Percentiles rank a stretch among this genome's conserved stretches.
Conservation (phyloP, 2,329 filamentous ascomycete species). For the Colletotrichum simmondsii region DNA sequence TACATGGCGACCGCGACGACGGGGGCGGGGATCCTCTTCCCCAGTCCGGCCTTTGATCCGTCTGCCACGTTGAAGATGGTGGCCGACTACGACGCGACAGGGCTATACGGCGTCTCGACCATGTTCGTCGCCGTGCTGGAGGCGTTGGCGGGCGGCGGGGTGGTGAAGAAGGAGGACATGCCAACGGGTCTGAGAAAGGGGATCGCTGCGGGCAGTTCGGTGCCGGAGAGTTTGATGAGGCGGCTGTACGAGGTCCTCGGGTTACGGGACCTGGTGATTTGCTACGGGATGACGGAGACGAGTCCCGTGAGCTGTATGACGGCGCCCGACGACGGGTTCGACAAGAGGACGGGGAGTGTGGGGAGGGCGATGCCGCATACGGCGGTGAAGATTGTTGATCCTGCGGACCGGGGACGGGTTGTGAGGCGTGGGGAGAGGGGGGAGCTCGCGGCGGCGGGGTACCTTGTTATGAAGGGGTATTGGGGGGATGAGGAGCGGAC, state of each 20-base stretch:
- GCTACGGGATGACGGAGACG: constrained; percentile 97
- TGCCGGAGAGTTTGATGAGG: constrained; percentile 85
- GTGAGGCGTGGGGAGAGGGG: constrained; percentile 76
- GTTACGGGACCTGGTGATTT: constrained; percentile 86
- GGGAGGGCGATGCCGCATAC: constrained; percentile 89
- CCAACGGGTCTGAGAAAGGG: constrained; percentile 76
- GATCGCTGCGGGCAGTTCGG: constrained; percentile 88
- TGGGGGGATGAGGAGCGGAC: constrained; percentile 81
- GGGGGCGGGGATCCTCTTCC: constrained; percentile 85
- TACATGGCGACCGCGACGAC: constrained; percentile 93
- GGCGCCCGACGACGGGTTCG: constrained; percentile 77
- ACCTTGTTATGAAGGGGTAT: constrained; percentile 92
- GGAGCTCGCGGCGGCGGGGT: constrained; percentile 86
- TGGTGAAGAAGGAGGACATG: constrained; percentile 40
- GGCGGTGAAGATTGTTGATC: constrained; percentile 78
- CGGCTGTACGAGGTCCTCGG: constrained; percentile 80
- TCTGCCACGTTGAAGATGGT: constrained; percentile 72
- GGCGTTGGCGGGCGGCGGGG: constrained; percentile 64
- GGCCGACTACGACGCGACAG: constrained; percentile 65
- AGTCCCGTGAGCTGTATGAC: constrained; percentile 85
- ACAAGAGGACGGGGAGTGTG: constrained; percentile 79
- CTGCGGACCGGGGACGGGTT: constrained; percentile 65
- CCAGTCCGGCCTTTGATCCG: constrained; percentile 88
- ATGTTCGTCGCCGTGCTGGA: constrained; percentile 95
- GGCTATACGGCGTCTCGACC: constrained; percentile 89